Conservation (phyloP, 495 filamentous ascomycete species). For the Glarea lozoyensis region DNA sequence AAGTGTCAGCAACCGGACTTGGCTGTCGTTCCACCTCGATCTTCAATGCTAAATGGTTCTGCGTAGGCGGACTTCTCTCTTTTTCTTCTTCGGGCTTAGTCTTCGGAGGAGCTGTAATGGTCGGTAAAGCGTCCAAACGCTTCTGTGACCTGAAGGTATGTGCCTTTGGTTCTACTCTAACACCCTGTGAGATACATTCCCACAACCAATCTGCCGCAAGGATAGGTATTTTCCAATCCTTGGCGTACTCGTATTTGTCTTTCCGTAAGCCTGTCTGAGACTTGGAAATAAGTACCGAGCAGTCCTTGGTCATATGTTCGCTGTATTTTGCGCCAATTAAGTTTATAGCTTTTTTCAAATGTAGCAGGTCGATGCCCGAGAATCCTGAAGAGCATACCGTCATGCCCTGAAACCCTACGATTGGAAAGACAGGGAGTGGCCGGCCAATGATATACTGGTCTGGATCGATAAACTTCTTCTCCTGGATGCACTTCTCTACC, state of each 20-base stretch:
- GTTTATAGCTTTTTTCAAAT: constrained; percentile 63
- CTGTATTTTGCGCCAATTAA: constrained; percentile 74
- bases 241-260: constrained; percentile 71
- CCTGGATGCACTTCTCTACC: constrained; percentile 78
- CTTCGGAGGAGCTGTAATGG: background rate
- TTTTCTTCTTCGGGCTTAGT: constrained; percentile 2
- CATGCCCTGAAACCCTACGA: constrained; percentile 57
- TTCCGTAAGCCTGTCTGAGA: constrained; percentile 35
- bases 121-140: constrained; percentile 4
- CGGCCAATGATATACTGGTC: constrained; percentile 59
- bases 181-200: constrained; percentile 58
- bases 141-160: constrained; percentile 19
- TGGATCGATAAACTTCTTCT: constrained; percentile 62
- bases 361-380: constrained; percentile 72
- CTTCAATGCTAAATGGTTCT: constrained; percentile 1
- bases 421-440: constrained; percentile 61
- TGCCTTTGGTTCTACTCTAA: constrained; percentile 37
- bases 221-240: constrained; percentile 64
- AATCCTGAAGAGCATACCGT: constrained; percentile 76
- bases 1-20: constrained; percentile 3
- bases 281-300: constrained; percentile 57
- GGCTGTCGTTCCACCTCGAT: background rate
- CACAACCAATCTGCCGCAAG: constrained; percentile 77
- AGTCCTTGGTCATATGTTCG: constrained; percentile 56
- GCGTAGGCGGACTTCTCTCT: background rate